These are phyloP conservation scores for Phlebopus sp. DNA, from an alignment of 1,284 basidiomycete species.

Conservation along the genomic window DNA sequence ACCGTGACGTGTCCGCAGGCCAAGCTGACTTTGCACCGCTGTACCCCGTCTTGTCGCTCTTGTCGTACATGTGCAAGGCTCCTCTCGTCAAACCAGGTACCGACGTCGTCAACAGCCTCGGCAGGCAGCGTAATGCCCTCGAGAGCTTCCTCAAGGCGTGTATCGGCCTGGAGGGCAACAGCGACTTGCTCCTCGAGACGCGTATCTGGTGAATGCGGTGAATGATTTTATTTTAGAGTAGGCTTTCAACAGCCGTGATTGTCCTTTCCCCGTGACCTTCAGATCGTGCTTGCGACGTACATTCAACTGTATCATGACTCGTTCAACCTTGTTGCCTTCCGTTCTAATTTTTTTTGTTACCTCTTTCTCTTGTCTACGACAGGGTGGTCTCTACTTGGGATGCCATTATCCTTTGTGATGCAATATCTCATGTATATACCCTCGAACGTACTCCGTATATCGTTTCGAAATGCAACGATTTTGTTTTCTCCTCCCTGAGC, in stretches of 20 bases:
- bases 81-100: slow-evolving; percentile 95
- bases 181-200: slow-evolving; percentile 83
- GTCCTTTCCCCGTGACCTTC: not conserved
- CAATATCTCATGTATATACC: slow-evolving; percentile 4
- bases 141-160: slow-evolving; percentile 94
- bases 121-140: slow-evolving; percentile 91
- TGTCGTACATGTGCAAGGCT: slow-evolving; percentile 97
- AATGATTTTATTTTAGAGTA: not conserved
- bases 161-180: slow-evolving; percentile 80
- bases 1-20: slow-evolving; percentile 56
- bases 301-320: slow-evolving; percentile 16
- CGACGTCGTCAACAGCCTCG: slow-evolving; percentile 94
- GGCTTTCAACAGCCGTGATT: slow-evolving; percentile 20
- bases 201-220: slow-evolving; percentile 72
- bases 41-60: slow-evolving; percentile 84
- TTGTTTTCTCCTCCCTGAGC: not conserved
- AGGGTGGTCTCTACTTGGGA: not conserved
- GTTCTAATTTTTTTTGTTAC: not conserved
- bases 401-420: not conserved
- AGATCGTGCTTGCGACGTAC: not conserved
- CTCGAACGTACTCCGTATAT: not conserved
- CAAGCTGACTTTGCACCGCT: slow-evolving; percentile 71
- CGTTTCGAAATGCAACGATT: slow-evolving; percentile 2
- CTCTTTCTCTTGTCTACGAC: not conserved
- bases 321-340: not conserved